Percentiles rank a stretch among this genome's conserved stretches.
Evolutionary conservation across 78 protist genomes (phyloP).

Genomic region (Speleostelium caveatum): DNA sequence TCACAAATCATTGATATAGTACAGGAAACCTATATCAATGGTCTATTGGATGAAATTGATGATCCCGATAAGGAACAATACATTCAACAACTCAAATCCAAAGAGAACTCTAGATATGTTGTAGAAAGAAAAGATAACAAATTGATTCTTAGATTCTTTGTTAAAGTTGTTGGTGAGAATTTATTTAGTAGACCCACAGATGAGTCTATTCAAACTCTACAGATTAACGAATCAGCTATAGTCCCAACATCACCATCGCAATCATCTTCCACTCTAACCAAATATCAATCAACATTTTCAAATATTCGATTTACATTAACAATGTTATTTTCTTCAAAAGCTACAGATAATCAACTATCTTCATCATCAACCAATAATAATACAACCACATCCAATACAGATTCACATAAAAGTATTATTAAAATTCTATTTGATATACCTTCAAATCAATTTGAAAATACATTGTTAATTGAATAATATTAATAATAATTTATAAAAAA

Average conservation of each 20-base stretch:
- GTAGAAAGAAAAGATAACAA: constrained; percentile 46
- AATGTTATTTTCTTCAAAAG: not conserved
- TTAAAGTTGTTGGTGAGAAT: constrained; percentile 25
- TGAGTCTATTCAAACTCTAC: too few species aligned
- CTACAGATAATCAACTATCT: not conserved
- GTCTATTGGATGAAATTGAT: constrained; percentile 47
- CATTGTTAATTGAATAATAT: not conserved
- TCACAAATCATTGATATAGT: not conserved
- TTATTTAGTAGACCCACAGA: not conserved
- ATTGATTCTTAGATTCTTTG: constrained; percentile 23
- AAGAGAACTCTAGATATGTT: constrained; percentile 18
- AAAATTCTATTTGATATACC: constrained; percentile 63
- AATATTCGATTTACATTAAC: not conserved
- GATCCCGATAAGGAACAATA: constrained; percentile 11
- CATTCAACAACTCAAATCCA: constrained; percentile 11
- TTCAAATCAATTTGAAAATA: constrained; percentile 26
- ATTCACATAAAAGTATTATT: not conserved
- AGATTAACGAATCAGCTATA: too few species aligned
- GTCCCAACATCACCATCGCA: not conserved
- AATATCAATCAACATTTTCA: not conserved
- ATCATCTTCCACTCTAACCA: too few species aligned
- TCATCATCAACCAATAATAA: not conserved
- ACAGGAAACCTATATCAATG: constrained; percentile 31
- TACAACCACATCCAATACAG: not conserved
- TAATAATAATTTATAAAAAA: too few species aligned